phyloP scores from a whole-genome alignment of 1,139 yeast species.

The Candida smagusa region DNA sequence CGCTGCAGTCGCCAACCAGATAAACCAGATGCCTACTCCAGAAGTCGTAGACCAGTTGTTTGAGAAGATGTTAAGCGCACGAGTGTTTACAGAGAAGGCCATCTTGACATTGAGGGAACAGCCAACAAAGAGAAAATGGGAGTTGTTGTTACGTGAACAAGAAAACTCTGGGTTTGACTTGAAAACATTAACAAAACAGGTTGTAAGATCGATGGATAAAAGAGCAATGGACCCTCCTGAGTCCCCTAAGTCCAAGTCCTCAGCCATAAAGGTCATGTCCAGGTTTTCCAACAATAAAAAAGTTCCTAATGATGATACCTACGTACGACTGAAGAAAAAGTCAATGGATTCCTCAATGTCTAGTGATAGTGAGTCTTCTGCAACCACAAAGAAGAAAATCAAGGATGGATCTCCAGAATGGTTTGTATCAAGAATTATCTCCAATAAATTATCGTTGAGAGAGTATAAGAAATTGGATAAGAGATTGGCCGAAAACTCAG shows the following conservation, averaged over 20 bases:
- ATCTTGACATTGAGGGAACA: conserved; percentile 28
- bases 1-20: conserved; percentile 28
- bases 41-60: conserved; percentile 38
- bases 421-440: conserved; percentile 39
- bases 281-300: conserved; percentile 12
- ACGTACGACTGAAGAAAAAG: conserved; percentile 13
- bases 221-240: conserved; percentile 5
- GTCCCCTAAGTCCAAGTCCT: conserved; percentile 8
- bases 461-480: conserved; percentile 38
- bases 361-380: conserved; percentile 9
- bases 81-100: conserved; percentile 39
- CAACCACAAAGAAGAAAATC: conserved; percentile 18
- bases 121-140: conserved; percentile 44
- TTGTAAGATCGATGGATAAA: conserved; percentile 3
- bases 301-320: conserved; percentile 10
- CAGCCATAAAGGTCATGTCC: conserved; percentile 13
- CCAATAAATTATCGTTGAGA: conserved; percentile 29
- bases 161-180: conserved; percentile 40
- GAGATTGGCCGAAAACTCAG: conserved; percentile 23
- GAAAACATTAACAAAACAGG: conserved; percentile 14
- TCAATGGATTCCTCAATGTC: conserved; percentile 13
- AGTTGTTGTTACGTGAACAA: conserved; percentile 39
- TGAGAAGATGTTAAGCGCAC: conserved; percentile 34
- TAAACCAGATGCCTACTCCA: conserved; percentile 35
- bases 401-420: conserved; percentile 44